Evolutionary conservation across 2,329 filamentous ascomycete species (phyloP).

Genomic region (Tricladium varicosporioides): DNA sequence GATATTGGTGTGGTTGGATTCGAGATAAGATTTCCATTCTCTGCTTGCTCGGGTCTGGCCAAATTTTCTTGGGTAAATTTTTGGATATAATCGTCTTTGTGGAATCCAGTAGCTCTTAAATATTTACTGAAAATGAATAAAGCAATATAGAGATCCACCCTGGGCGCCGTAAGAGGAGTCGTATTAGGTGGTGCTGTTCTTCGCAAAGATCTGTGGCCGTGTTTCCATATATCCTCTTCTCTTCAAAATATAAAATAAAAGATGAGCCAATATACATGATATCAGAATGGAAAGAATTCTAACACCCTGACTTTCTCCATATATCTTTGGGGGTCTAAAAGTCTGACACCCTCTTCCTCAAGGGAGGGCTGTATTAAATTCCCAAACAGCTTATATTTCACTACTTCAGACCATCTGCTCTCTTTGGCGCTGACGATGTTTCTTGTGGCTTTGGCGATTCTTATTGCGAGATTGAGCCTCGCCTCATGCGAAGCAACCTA

Average conservation of each 20-base stretch:
- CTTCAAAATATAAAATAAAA: no score
- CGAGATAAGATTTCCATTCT: conserved; percentile 4
- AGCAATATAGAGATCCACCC: conserved; percentile 8
- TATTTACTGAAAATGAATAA: neutral
- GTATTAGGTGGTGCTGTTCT: neutral
- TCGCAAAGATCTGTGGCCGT: neutral
- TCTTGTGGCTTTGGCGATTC: neutral
- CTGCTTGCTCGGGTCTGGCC: neutral
- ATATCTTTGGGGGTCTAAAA: neutral
- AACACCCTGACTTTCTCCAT: conserved; percentile 7
- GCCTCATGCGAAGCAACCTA: neutral
- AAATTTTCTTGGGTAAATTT: neutral
- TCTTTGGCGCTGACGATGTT: conserved; percentile 1
- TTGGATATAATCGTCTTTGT: conserved; percentile 3
- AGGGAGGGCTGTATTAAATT: neutral
- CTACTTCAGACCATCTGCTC: neutral
- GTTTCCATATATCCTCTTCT: conserved; percentile 3
- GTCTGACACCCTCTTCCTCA: neutral
- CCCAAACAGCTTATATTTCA: conserved; percentile 4
- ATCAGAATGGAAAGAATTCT: neutral
- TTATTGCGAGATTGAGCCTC: conserved; percentile 1
- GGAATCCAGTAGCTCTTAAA: neutral
- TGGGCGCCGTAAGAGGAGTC: conserved; percentile 1
- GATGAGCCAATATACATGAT: neutral
- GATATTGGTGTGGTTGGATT: neutral